These are phyloP conservation scores for Cryptosporidium canis DNA, from an alignment of 169 alveolate species.

Conservation along the genomic window DNA sequence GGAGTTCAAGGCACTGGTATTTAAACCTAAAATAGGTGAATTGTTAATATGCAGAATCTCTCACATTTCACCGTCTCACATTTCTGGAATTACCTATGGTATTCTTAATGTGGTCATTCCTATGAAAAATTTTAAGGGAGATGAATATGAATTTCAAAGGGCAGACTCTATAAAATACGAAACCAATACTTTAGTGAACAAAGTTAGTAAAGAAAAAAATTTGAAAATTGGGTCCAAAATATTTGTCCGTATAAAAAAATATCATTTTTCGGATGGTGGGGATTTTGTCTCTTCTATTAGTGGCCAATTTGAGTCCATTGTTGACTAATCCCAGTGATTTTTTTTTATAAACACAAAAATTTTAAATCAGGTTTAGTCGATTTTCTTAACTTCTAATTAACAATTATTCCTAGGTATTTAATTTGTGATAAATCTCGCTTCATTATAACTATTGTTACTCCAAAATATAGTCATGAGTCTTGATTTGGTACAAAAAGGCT, in stretches of 20 bases:
- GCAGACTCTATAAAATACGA: constrained; percentile 24
- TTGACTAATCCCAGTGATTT: neutral
- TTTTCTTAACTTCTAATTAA: neutral
- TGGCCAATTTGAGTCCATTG: constrained; percentile 51
- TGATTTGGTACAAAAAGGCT: constrained; percentile 62
- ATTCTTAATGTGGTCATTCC: constrained; percentile 50
- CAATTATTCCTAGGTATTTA: neutral
- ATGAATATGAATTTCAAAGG: constrained; percentile 27
- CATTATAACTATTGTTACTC: neutral
- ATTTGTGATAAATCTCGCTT: neutral
- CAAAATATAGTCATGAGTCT: constrained; percentile 27
- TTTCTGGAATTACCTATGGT: constrained; percentile 71
- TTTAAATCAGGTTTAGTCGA: neutral
- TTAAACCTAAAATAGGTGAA: constrained; percentile 61
- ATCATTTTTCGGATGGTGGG: constrained; percentile 49
- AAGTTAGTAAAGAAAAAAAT: constrained; percentile 2
- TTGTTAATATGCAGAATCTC: constrained; percentile 39
- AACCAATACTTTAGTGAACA: constrained; percentile 46
- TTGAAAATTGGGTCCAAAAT: constrained; percentile 29
- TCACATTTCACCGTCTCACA: constrained; percentile 53
- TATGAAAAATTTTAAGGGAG: constrained; percentile 3
- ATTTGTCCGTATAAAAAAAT: constrained; percentile 27
- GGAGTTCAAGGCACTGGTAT: constrained; percentile 61
- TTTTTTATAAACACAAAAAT: neutral
- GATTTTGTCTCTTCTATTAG: constrained; percentile 52